These are phyloP conservation scores for Lepidium africanum DNA, from an alignment of 345 rosid species.

Conservation along the genomic window DNA sequence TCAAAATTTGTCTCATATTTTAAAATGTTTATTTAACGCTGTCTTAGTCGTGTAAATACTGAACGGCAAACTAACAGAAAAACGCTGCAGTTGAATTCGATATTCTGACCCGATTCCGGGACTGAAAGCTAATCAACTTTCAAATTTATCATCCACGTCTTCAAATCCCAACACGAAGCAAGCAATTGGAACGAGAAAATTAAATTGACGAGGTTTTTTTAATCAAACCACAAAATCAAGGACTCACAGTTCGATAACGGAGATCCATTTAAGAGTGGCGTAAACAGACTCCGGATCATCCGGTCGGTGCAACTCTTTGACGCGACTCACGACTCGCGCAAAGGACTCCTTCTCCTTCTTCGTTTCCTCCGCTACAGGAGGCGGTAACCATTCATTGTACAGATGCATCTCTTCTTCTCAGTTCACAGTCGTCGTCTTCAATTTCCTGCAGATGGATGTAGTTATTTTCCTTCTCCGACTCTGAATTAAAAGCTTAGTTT, in stretches of 20 bases:
- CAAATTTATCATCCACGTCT: not conserved
- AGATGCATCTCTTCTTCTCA: slow-evolving; percentile 59
- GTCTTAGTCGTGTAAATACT: not conserved
- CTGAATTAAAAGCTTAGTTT: slow-evolving; percentile 20
- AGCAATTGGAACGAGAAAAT: slow-evolving; percentile 7
- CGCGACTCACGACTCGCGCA: slow-evolving; percentile 54
- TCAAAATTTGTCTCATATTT: not conserved
- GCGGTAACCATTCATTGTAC: slow-evolving; percentile 94
- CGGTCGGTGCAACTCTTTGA: slow-evolving; percentile 50
- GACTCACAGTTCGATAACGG: slow-evolving; percentile 80
- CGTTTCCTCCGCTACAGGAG: slow-evolving; percentile 81
- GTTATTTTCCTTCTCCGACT: not conserved
- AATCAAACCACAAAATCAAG: slow-evolving; percentile 5
- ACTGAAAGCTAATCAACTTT: not conserved
- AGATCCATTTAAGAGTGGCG: slow-evolving; percentile 88
- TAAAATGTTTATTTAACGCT: not conserved
- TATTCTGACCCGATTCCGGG: not conserved
- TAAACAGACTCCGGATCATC: slow-evolving; percentile 91
- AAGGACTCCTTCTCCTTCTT: slow-evolving; percentile 76
- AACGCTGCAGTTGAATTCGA: not conserved
- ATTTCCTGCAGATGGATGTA: not conserved
- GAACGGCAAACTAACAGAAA: not conserved
- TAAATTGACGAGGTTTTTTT: not conserved
- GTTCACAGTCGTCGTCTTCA: slow-evolving; percentile 7
- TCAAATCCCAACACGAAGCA: not conserved